Conservation (phyloP, 345 rosid genomes). For the Pelargonium nanum region DNA sequence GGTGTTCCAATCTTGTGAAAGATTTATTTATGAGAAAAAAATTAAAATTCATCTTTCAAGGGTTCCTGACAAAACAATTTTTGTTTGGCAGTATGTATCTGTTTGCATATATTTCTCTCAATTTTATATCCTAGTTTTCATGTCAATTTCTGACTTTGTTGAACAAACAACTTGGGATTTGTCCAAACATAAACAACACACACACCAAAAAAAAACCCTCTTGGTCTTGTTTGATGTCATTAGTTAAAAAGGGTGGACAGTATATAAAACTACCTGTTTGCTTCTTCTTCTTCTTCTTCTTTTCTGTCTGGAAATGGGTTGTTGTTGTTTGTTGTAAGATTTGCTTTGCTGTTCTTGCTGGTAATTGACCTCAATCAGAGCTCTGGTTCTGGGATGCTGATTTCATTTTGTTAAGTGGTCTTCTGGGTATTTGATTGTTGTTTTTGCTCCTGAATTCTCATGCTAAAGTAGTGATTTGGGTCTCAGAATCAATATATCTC, state of each 20-base stretch:
- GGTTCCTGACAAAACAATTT: constrained; percentile 5
- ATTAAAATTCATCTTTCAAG: background rate
- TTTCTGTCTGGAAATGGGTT: too few species aligned
- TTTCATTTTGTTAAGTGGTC: background rate
- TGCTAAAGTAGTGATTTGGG: background rate
- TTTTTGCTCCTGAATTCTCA: background rate
- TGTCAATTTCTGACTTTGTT: constrained; percentile 1
- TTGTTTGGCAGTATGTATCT: constrained; percentile 24
- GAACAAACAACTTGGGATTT: constrained; percentile 4
- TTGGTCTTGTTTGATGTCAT: background rate
- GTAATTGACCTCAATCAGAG: background rate
- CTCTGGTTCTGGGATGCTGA: background rate
- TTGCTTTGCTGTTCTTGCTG: background rate
- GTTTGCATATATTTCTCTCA: constrained; percentile 7
- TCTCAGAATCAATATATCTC: background rate
- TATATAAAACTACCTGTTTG: background rate
- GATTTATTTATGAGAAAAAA: background rate
- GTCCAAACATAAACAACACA: background rate
- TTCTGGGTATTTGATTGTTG: background rate
- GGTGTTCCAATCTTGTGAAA: background rate
- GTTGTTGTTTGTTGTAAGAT: too few species aligned
- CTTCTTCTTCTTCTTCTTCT: background rate
- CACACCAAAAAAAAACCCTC: background rate
- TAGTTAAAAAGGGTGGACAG: background rate
- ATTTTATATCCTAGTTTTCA: constrained; percentile 2